These are phyloP conservation scores for Fusarium siculi DNA, from an alignment of 2,329 filamentous ascomycete species.

Conservation along the genomic window DNA sequence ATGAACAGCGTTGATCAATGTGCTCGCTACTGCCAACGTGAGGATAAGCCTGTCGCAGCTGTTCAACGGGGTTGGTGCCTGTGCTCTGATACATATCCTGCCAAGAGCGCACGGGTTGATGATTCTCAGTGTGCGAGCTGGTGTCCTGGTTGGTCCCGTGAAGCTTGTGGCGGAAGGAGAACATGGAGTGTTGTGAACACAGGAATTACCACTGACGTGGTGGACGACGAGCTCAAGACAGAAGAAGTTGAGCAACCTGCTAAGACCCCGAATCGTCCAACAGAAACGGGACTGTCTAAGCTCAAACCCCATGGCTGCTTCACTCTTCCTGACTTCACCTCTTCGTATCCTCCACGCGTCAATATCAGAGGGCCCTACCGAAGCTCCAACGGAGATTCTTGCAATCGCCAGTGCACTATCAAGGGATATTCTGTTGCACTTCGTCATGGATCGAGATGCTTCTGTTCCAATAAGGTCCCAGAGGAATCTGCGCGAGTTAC, in stretches of 20 bases:
- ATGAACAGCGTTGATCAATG: background rate
- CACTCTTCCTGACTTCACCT: background rate
- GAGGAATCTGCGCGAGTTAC: background rate
- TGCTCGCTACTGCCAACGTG: background rate
- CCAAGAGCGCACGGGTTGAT: background rate
- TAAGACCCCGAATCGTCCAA: fast-evolving
- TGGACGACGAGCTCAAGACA: background rate
- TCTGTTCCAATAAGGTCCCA: background rate
- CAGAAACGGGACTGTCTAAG: fast-evolving
- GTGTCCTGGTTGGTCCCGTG: background rate
- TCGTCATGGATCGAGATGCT: background rate
- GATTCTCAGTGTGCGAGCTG: background rate
- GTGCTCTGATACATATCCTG: conserved; percentile 9
- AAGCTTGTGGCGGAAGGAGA: background rate
- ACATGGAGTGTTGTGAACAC: conserved; percentile 3
- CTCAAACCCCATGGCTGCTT: background rate
- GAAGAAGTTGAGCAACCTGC: background rate
- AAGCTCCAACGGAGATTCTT: background rate
- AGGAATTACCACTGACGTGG: background rate
- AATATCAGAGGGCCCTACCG: background rate
- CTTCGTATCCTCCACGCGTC: background rate
- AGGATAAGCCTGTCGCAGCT: background rate
- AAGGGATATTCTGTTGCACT: background rate
- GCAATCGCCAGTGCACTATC: background rate
- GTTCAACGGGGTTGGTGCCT: background rate